Conservation (phyloP, 139 green algal species). For the Chlorella ohadii region DNA sequence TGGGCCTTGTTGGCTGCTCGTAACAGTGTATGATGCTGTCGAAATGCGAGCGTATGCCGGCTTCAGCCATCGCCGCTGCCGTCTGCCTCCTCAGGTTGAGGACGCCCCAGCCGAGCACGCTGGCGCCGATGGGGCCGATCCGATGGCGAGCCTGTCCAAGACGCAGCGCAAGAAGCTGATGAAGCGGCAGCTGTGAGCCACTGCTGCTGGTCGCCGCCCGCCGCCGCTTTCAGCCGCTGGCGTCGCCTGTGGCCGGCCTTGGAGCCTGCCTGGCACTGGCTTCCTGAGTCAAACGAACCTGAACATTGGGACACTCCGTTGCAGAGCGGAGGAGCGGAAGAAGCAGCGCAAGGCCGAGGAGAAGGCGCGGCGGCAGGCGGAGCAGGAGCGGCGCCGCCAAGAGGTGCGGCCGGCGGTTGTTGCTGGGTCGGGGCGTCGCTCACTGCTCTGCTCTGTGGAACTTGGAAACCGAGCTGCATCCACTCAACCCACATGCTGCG, state of each 20-base stretch:
- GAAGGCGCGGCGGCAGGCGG: constrained; percentile 5
- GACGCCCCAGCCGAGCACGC: not conserved
- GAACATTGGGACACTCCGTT: too few relatives aligned
- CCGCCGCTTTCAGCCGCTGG: not conserved
- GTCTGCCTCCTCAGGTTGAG: not conserved
- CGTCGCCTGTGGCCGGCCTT: too few relatives aligned
- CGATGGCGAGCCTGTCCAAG: constrained; percentile 8
- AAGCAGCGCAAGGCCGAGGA: constrained; percentile 18
- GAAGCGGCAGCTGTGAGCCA: constrained; percentile 23
- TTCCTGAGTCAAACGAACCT: too few relatives aligned
- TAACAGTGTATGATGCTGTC: not conserved
- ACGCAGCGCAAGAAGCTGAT: constrained; percentile 37
- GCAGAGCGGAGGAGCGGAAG: constrained; percentile 21
- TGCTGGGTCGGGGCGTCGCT: not conserved
- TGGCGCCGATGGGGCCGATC: not conserved
- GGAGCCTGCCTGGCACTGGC: too few relatives aligned
- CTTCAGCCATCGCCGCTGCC: not conserved
- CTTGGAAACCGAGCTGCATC: too few relatives aligned
- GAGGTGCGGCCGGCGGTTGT: not conserved
- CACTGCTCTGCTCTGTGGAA: too few relatives aligned
- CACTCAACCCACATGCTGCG: too few relatives aligned
- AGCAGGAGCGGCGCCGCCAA: constrained; percentile 18
- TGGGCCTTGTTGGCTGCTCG: not conserved
- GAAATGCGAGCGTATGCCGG: not conserved
- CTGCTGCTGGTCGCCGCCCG: not conserved